phyloP scores from a whole-genome alignment of 371 early-diverging fungal species.

The Mucor saturninus region DNA sequence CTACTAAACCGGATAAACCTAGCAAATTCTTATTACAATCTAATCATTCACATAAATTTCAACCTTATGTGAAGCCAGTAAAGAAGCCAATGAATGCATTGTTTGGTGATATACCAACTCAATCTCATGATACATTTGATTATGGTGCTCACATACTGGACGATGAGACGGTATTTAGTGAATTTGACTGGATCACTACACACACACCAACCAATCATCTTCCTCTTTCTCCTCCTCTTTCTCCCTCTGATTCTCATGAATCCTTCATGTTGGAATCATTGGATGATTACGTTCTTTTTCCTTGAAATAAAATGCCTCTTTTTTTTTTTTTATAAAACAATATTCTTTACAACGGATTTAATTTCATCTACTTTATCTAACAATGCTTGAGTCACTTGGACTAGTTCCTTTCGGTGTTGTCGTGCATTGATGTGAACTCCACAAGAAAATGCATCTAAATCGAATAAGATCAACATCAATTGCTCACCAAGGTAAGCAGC shows the following conservation, averaged over 20 bases:
- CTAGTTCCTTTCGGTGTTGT: constrained; percentile 24
- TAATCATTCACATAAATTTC: neutral
- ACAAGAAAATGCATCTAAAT: constrained; percentile 25
- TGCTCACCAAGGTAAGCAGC: constrained; percentile 31
- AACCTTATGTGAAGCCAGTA: neutral
- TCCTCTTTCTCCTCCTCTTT: constrained; percentile 18
- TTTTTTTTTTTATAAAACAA: neutral
- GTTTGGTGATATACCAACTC: constrained; percentile 17
- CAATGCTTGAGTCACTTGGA: constrained; percentile 22
- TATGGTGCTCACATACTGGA: constrained; percentile 7
- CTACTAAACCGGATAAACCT: constrained; percentile 22
- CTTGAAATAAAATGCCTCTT: constrained; percentile 12
- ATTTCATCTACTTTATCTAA: constrained; percentile 35
- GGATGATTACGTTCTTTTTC: constrained; percentile 25
- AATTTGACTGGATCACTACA: constrained; percentile 20
- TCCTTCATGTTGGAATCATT: neutral
- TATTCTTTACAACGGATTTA: constrained; percentile 27
- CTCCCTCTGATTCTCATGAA: constrained; percentile 6
- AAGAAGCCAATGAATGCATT: constrained; percentile 3
- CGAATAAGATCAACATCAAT: constrained; percentile 33
- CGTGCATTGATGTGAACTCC: constrained; percentile 23
- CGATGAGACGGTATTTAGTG: constrained; percentile 23
- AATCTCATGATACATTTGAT: neutral
- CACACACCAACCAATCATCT: neutral
- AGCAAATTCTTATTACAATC: neutral